phyloP scores from a whole-genome alignment of 2,329 filamentous ascomycete species.

The Pyricularia grisea region DNA sequence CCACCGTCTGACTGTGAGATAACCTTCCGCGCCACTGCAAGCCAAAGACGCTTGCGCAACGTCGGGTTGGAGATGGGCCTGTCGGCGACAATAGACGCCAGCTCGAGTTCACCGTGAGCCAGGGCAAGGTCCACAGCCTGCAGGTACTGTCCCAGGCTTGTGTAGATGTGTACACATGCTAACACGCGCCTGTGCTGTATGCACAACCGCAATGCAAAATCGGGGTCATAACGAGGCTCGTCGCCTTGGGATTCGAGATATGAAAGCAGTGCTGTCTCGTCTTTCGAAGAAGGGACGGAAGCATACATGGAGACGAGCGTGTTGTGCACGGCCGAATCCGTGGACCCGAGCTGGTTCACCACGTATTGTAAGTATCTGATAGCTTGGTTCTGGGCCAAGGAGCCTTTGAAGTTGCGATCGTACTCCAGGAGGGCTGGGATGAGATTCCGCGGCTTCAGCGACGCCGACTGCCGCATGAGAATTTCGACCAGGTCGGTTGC shows the following conservation, averaged over 20 bases:
- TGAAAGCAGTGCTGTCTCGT: slow-evolving; percentile 75
- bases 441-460: slow-evolving; percentile 75
- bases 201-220: slow-evolving; percentile 91
- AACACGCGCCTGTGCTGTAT: slow-evolving; percentile 91
- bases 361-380: slow-evolving; percentile 89
- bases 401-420: slow-evolving; percentile 64
- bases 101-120: slow-evolving; percentile 79
- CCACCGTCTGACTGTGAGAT: slow-evolving; percentile 69
- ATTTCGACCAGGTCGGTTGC: slow-evolving; percentile 87
- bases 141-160: slow-evolving; percentile 87
- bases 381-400: slow-evolving; percentile 75
- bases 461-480: slow-evolving; percentile 72
- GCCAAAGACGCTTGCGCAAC: slow-evolving; percentile 88
- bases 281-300: slow-evolving; percentile 41
- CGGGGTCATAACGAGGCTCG: slow-evolving; percentile 81
- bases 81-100: slow-evolving; percentile 84
- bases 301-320: slow-evolving; percentile 95
- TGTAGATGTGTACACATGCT: slow-evolving; percentile 95
- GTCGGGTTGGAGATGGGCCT: slow-evolving; percentile 68
- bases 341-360: slow-evolving; percentile 74
- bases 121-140: slow-evolving; percentile 90
- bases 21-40: slow-evolving; percentile 89
- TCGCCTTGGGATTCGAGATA: slow-evolving; percentile 89
- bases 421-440: slow-evolving; percentile 94
- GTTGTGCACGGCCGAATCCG: slow-evolving; percentile 86